These are phyloP conservation scores for Candida easanensis DNA, from an alignment of 805 yeast species.

Conservation along the genomic window DNA sequence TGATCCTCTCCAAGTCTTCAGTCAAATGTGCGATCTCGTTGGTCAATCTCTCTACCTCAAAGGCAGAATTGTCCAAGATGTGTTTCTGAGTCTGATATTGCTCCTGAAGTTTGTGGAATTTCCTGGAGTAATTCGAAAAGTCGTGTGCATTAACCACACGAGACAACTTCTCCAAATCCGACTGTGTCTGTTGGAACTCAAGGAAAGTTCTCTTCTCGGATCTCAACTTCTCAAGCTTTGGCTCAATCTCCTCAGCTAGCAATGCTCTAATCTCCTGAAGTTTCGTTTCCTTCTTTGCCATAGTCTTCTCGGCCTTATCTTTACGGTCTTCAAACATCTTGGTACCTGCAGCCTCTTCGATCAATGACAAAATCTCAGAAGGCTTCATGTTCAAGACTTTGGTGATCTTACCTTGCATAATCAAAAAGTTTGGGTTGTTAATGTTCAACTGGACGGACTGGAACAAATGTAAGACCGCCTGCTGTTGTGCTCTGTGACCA, in stretches of 20 bases:
- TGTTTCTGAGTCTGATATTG: constrained; percentile 40
- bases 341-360: constrained; percentile 98
- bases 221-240: constrained; percentile 78
- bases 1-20: constrained; percentile 57
- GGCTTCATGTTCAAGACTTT: constrained; percentile 97
- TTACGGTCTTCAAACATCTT: constrained; percentile 92
- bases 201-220: constrained; percentile 78
- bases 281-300: constrained; percentile 87
- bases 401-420: constrained; percentile 98
- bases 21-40: constrained; percentile 57
- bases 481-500: constrained; percentile 96
- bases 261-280: constrained; percentile 71
- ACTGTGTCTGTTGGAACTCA: constrained; percentile 82
- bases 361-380: constrained; percentile 78
- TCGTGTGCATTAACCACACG: constrained; percentile 78
- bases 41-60: constrained; percentile 43
- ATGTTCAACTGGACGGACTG: constrained; percentile 95
- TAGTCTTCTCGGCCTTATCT: constrained; percentile 86
- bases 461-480: constrained; percentile 82
- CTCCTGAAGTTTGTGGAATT: constrained; percentile 42
- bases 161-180: constrained; percentile 72
- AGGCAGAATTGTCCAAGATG: constrained; percentile 39
- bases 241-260: constrained; percentile 85
- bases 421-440: constrained; percentile 93
- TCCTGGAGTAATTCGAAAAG: constrained; percentile 43